Percentiles rank a stretch among this genome's conserved stretches.
phyloP scores from a whole-genome alignment of 2,329 filamentous ascomycete species.

The Rosellinia necatrix region DNA sequence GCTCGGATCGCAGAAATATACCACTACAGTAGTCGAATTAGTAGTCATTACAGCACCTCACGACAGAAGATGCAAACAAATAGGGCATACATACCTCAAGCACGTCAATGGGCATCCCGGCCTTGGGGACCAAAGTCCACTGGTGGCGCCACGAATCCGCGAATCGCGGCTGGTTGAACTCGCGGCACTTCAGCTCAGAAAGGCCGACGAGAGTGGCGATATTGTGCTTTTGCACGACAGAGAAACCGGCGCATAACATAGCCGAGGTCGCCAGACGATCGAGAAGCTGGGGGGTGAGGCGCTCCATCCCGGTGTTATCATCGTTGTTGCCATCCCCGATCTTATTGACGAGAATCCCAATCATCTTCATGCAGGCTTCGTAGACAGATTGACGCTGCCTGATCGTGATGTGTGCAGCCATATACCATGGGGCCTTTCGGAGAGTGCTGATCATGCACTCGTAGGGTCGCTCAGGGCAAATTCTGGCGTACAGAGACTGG shows the following conservation, averaged over 20 bases:
- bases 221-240: slow-evolving; percentile 64
- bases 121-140: slow-evolving; percentile 57
- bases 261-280: slow-evolving; percentile 57
- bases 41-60: not conserved
- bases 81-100: slow-evolving; percentile 53
- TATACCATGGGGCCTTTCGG: slow-evolving; percentile 67
- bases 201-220: slow-evolving; percentile 52
- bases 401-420: slow-evolving; percentile 60
- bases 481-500: slow-evolving; percentile 62
- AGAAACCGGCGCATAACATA: slow-evolving; percentile 65
- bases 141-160: slow-evolving; percentile 57
- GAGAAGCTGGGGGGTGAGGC: slow-evolving; percentile 58
- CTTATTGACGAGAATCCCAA: slow-evolving; percentile 50
- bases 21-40: slow-evolving; percentile 48
- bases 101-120: slow-evolving; percentile 54
- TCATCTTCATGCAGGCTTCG: slow-evolving; percentile 53
- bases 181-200: slow-evolving; percentile 40
- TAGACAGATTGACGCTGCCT: slow-evolving; percentile 60
- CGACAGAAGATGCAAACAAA: not conserved
- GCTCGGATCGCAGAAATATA: slow-evolving; percentile 61
- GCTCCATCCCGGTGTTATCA: slow-evolving; percentile 33
- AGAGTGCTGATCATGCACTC: slow-evolving; percentile 69
- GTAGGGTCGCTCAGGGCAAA: slow-evolving; percentile 67
- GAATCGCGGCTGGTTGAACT: slow-evolving; percentile 54
- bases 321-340: slow-evolving; percentile 43